Evolutionary conservation across 345 rosid genomes (phyloP).

Genomic region (Citrus unshiu): DNA sequence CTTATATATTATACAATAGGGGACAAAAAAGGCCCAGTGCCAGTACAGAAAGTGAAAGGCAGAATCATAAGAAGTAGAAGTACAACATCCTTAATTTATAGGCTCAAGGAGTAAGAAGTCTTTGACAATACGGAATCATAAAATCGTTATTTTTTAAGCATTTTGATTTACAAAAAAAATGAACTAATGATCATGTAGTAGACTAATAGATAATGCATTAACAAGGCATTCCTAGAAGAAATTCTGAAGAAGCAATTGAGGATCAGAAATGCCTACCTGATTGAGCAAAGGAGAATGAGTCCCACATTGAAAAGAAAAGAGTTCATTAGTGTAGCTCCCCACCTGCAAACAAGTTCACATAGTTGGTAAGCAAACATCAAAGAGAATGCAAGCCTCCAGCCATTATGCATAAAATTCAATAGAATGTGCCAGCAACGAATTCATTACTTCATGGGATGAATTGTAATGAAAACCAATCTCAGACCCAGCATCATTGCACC

Average conservation of each 20-base stretch:
- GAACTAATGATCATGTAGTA: neutral
- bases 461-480: conserved; percentile 79
- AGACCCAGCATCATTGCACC: conserved; percentile 99
- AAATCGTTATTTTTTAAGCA: neutral
- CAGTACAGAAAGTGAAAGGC: neutral
- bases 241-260: neutral
- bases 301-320: conserved; percentile 98
- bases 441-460: conserved; percentile 96
- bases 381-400: neutral
- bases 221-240: neutral
- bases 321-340: conserved; percentile 99
- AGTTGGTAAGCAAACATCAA: conserved; percentile 26
- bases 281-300: conserved; percentile 87
- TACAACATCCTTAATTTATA: neutral
- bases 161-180: neutral
- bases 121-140: neutral
- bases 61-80: neutral
- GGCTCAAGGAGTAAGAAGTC: neutral
- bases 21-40: neutral
- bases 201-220: neutral
- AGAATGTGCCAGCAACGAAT: conserved; percentile 10
- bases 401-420: neutral
- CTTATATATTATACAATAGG: neutral
- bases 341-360: conserved; percentile 45
- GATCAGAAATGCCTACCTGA: conserved; percentile 52